Conservation (phyloP, 2,329 filamentous ascomycete species). For the Biscogniauxia mediterranea region DNA sequence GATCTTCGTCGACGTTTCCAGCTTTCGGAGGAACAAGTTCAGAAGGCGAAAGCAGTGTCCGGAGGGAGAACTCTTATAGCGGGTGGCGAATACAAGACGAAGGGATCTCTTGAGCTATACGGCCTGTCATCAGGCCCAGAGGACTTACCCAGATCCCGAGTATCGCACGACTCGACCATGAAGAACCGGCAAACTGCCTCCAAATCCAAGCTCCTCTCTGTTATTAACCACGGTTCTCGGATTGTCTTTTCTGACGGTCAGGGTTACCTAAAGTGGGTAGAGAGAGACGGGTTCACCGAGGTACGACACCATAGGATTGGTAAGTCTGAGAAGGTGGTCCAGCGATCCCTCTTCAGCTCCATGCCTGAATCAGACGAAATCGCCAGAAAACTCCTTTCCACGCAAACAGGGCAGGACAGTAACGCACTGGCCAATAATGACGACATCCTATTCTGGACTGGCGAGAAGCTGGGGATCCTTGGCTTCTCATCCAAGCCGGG, state of each 20-base stretch:
- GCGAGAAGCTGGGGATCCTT: conserved; percentile 75
- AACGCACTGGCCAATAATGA: conserved; percentile 48
- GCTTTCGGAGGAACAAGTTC: conserved; percentile 54
- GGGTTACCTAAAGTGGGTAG: conserved; percentile 85
- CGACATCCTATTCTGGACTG: conserved; percentile 83
- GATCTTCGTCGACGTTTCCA: conserved; percentile 56
- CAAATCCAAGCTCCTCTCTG: conserved; percentile 75
- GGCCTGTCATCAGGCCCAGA: conserved; percentile 47
- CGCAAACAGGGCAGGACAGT: conserved; percentile 37
- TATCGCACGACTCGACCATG: conserved; percentile 50
- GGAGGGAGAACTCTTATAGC: conserved; percentile 70
- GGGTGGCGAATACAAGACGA: conserved; percentile 87
- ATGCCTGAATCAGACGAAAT: conserved; percentile 65
- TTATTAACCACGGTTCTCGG: conserved; percentile 76
- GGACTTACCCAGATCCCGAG: conserved; percentile 18
- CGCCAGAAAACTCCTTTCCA: conserved; percentile 75
- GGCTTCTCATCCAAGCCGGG: conserved; percentile 55
- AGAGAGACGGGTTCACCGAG: conserved; percentile 73
- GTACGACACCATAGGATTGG: conserved; percentile 55
- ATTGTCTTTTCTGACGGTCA: conserved; percentile 82
- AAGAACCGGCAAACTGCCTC: conserved; percentile 84
- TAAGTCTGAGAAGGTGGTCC: conserved; percentile 47
- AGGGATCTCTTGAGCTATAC: conserved; percentile 88
- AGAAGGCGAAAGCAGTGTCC: conserved; percentile 48
- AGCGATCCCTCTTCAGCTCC: conserved; percentile 49